Evolutionary conservation across 2,329 filamentous ascomycete genomes (phyloP), one percentile per base, ranked within the genome.

Genomic region (Plectosphaerella cucumerina): DNA sequence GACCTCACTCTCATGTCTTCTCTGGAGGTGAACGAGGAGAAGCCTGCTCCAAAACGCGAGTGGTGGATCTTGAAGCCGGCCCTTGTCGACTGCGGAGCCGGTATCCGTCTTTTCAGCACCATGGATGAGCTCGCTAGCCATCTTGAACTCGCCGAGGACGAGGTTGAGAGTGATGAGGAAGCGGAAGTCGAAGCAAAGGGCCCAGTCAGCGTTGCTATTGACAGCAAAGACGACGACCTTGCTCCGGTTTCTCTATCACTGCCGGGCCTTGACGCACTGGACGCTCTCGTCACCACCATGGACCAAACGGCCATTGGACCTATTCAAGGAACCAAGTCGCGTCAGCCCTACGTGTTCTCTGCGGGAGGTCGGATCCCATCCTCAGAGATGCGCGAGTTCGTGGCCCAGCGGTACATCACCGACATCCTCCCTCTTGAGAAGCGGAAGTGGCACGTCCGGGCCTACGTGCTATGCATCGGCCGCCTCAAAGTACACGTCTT

Each of bases 31-130:
- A 71, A 71, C 33, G 63, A 60, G 18, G 39, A 33, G 8, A 68
- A 60, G 44, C 53, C 56, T 1, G 33, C 62, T 0, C 47, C 47
- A 0, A 59, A 70, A 2, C 57, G 69, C 1, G 62, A 70, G 31
- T 71, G 69, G 67, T 71, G 68, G 69, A 71, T 71, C 21, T 49
- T 71, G 4, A 71, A 71, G 47, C 68, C 68, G 2, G 68, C 69
- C 0, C 56, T 71, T 53, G 62, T 70, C 10, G 69, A 71, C 20
- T 70, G 67, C n/a, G 69, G 68, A 1, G 63, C 66, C 9, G 68
- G 68, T 0, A 71, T 71, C n/a, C 61, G 67, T 0, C 60, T 71
- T 9, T 71, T 71, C 50, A 71, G 68, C 23, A 71, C 68, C 0
- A 53, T 65, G 11, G 63, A 68, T 0, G 68, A 71, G 37, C 56